Conservation (phyloP, 1,284 basidiomycete genomes). For the Schizophyllum commune region DNA sequence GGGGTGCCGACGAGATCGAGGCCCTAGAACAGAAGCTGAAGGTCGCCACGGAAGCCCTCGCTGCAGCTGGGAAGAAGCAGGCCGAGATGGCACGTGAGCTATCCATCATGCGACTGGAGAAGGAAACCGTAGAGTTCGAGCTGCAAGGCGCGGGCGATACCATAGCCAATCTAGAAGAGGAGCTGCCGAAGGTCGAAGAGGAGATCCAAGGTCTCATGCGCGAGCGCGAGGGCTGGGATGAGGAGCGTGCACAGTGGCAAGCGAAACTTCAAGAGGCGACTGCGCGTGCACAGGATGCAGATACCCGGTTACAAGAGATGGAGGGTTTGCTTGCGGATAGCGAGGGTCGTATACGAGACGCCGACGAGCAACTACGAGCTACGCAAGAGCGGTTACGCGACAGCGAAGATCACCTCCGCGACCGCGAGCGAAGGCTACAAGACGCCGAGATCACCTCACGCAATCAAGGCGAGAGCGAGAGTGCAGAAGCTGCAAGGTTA, state of each 20-base stretch:
- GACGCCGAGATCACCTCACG: neutral
- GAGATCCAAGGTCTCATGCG: slow-evolving; percentile 42
- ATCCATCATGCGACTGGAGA: slow-evolving; percentile 51
- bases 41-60: slow-evolving; percentile 46
- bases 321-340: neutral
- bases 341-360: slow-evolving; percentile 36
- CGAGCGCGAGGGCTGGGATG: slow-evolving; percentile 43
- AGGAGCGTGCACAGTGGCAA: slow-evolving; percentile 48
- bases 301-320: neutral
- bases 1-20: slow-evolving; percentile 33
- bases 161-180: slow-evolving; percentile 50
- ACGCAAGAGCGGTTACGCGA: slow-evolving; percentile 35
- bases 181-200: slow-evolving; percentile 50
- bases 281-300: neutral
- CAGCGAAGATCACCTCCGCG: slow-evolving; percentile 21
- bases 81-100: slow-evolving; percentile 55
- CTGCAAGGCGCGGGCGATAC: slow-evolving; percentile 59
- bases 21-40: slow-evolving; percentile 53
- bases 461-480: neutral
- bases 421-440: slow-evolving; percentile 2
- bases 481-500: neutral
- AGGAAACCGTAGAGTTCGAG: slow-evolving; percentile 61
- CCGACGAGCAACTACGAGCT: slow-evolving; percentile 33
- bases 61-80: slow-evolving; percentile 51
- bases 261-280: slow-evolving; percentile 28